Base-by-base conservation (phyloP, 208 protist genomes). In the Vickermania ingenoplastis region DNA sequence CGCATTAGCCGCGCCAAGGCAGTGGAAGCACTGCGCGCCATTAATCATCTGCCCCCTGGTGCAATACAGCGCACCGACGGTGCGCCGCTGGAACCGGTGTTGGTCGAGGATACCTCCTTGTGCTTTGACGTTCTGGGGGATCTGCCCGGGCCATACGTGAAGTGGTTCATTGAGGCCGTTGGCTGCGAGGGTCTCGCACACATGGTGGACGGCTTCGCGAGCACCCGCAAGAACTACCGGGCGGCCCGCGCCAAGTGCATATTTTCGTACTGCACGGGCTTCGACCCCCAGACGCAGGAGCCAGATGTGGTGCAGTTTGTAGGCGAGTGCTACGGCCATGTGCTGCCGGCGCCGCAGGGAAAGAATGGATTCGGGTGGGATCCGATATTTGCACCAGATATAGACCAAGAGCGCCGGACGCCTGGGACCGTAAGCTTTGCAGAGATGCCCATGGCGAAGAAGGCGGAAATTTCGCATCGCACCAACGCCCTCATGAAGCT, bases 111-210 rank as follows among this genome's bases (percentile, higher is more conserved):
- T 76, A 99, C 97, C 1, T 97, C 75, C 21, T 87, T 99, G 2
- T 98, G 94, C 67, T 98, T 98, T 72, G 97, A 98, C 63, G 96
- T 91, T 2, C 78, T 99, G 1, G 71, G 83, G 5, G 97, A 95
- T 21, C 67, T 99, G 3, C 97, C 97, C 3, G 97, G 97, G 1
- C 96, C 96, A n/a, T 99, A 99, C 77, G 88, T 98, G 24, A 99
- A 99, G 74, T 98, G 96, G 95, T 99, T 99, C 69, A 77, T 99
- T 5, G 85, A 97, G 3, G 85, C 79, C 25, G 54, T 98, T 2
- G 87, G 94, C 3, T 79, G 82, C 59, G 79, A 83, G 24, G 96
- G 96, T 7, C 80, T 99, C 50, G 73, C 88, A 48, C 89, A 96
- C 25, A 69, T 99, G 71, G 69, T 98, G 14, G 70, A 75, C 0